phyloP scores from a whole-genome alignment of 75 land plant species.

The Sequoiadendron giganteum region DNA sequence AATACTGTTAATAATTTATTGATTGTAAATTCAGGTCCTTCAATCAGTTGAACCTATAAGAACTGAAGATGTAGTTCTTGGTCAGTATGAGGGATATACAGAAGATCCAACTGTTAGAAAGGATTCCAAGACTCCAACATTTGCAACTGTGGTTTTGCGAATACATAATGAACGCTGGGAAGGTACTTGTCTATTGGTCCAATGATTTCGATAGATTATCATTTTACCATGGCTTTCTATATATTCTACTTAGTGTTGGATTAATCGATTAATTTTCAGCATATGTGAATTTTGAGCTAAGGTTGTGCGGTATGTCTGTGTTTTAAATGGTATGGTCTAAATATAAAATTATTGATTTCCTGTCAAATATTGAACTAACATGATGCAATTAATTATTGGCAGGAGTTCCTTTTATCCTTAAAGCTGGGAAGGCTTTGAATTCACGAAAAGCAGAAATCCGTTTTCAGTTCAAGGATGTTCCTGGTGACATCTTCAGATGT shows the following conservation, averaged over 20 bases:
- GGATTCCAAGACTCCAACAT: constrained; percentile 87
- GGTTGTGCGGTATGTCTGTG: neutral
- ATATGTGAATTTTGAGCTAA: neutral
- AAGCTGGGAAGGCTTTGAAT: constrained; percentile 93
- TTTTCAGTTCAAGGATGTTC: constrained; percentile 95
- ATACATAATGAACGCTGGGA: constrained; percentile 99
- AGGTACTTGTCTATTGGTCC: constrained; percentile 41
- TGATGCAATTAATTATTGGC: constrained; percentile 11
- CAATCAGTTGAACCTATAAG: constrained; percentile 79
- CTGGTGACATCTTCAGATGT: constrained; percentile 93
- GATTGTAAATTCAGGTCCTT: constrained; percentile 62
- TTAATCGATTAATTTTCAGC: neutral
- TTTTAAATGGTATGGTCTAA: neutral
- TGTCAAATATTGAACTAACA: neutral
- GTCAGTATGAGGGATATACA: constrained; percentile 93
- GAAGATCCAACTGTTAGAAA: constrained; percentile 89
- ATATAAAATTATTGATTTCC: neutral
- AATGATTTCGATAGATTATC: neutral
- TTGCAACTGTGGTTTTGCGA: constrained; percentile 77
- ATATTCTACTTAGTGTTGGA: neutral
- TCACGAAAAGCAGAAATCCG: constrained; percentile 94
- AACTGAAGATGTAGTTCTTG: constrained; percentile 89
- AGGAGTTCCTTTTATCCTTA: constrained; percentile 96
- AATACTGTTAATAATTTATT: neutral
- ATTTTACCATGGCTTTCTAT: neutral